Evolutionary conservation across 257 asterid genomes (phyloP).

Genomic region (Paulownia fortunei): DNA sequence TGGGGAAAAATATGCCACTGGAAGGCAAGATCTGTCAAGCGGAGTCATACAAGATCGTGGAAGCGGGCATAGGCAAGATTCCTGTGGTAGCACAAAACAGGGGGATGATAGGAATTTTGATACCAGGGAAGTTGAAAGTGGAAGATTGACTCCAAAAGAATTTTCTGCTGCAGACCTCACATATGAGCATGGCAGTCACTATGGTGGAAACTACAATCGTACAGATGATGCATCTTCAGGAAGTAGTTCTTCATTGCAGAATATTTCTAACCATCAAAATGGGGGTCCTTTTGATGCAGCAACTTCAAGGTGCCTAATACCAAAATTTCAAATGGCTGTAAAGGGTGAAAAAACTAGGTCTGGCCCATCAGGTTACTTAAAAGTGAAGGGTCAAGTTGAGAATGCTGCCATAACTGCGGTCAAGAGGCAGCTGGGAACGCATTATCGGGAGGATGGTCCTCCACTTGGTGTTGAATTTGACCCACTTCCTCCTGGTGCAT

Average conservation of each 20-base stretch:
- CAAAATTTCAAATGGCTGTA: constrained; percentile 42
- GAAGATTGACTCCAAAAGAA: constrained; percentile 51
- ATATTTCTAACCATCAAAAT: constrained; percentile 39
- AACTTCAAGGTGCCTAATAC: constrained; percentile 45
- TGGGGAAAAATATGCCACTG: constrained; percentile 46
- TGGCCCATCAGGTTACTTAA: constrained; percentile 85
- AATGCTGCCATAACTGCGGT: constrained; percentile 75
- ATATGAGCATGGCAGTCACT: constrained; percentile 50
- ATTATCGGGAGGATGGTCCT: constrained; percentile 73
- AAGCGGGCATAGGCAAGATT: constrained; percentile 81
- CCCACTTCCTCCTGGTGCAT: constrained; percentile 81
- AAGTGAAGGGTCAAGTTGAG: constrained; percentile 73
- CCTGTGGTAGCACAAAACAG: constrained; percentile 88
- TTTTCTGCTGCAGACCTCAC: constrained; percentile 52
- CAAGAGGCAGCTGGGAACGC: constrained; percentile 74
- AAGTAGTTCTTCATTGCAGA: constrained; percentile 61
- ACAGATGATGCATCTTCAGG: constrained; percentile 61
- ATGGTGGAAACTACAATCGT: constrained; percentile 42
- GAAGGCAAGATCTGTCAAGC: constrained; percentile 69
- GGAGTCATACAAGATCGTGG: constrained; percentile 73
- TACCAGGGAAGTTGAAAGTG: constrained; percentile 73
- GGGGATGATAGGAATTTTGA: constrained; percentile 59
- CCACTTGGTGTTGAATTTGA: constrained; percentile 83
- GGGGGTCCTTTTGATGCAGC: constrained; percentile 43
- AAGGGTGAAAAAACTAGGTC: constrained; percentile 50